phyloP scores from a whole-genome alignment of 495 filamentous ascomycete genomes.

The Trichoderma reesei region DNA sequence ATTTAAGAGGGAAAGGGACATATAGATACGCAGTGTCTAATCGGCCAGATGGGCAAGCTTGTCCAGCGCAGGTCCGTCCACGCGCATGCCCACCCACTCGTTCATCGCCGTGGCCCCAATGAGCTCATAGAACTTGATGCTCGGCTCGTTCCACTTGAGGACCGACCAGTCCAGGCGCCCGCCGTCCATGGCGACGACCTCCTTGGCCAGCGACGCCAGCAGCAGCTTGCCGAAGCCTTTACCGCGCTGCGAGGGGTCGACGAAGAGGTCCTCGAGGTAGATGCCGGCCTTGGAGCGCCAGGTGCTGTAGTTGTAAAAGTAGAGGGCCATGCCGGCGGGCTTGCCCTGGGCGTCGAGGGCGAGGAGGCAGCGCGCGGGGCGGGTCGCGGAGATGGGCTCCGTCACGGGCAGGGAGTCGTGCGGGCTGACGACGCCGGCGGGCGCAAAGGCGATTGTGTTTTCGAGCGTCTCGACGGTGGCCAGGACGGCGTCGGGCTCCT shows the following conservation, averaged over 20 bases:
- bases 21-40: conserved; percentile 11
- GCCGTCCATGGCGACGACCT: conserved; percentile 61
- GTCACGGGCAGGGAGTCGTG: conserved; percentile 27
- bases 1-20: neutral
- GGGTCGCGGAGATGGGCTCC: conserved; percentile 30
- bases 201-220: conserved; percentile 65
- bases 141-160: conserved; percentile 82
- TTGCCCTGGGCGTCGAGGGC: conserved; percentile 30
- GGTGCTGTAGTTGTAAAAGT: conserved; percentile 57
- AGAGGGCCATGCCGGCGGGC: conserved; percentile 48
- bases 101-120: conserved; percentile 73
- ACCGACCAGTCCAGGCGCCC: conserved; percentile 86
- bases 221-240: conserved; percentile 71
- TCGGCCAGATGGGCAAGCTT: conserved; percentile 45
- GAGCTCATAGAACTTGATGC: conserved; percentile 76
- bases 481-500: conserved; percentile 60
- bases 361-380: conserved; percentile 38
- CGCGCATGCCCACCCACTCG: conserved; percentile 88
- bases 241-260: conserved; percentile 57
- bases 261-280: conserved; percentile 90
- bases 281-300: conserved; percentile 83
- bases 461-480: conserved; percentile 68
- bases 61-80: conserved; percentile 61
- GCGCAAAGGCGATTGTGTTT: conserved; percentile 69
- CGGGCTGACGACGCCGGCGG: conserved; percentile 28